A percentile compares a stretch with the other conserved stretches of the same genome.
These are phyloP conservation scores for Pichia phayaonensis DNA, from an alignment of 805 yeast genomes.

Conservation along the genomic window DNA sequence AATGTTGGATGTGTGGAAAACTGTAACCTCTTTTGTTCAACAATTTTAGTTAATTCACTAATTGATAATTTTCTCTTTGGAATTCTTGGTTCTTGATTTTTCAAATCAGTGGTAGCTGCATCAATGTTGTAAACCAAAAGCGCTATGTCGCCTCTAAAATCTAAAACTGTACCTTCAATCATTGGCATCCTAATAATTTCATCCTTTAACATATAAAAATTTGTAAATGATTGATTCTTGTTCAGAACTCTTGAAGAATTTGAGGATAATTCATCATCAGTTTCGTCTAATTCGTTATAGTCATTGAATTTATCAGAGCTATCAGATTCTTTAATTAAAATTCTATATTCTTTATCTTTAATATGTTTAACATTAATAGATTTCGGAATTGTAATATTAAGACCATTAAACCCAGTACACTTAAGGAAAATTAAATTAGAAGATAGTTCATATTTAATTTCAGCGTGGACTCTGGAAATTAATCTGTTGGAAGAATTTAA, in stretches of 20 bases:
- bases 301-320: not conserved
- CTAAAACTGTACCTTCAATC: conserved; percentile 53
- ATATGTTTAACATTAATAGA: conserved; percentile 24
- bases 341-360: conserved; percentile 15
- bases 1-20: conserved; percentile 9
- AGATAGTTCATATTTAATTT: conserved; percentile 36
- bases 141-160: conserved; percentile 57
- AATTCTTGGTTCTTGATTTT: not conserved
- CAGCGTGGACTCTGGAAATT: conserved; percentile 62
- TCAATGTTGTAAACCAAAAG: conserved; percentile 12
- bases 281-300: not conserved
- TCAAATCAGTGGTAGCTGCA: not conserved
- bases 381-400: conserved; percentile 56
- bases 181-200: conserved; percentile 64
- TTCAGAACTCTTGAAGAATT: conserved; percentile 32
- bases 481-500: conserved; percentile 42
- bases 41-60: conserved; percentile 2
- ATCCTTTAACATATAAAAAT: conserved; percentile 48
- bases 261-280: not conserved
- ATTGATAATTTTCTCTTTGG: conserved; percentile 1
- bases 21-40: conserved; percentile 4
- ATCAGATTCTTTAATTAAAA: conserved; percentile 9
- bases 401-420: conserved; percentile 82
- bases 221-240: conserved; percentile 37
- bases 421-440: conserved; percentile 41